Evolutionary conservation across 768 basidiomycete genomes (phyloP).

Genomic region (Tricholoma bakamatsutake): DNA sequence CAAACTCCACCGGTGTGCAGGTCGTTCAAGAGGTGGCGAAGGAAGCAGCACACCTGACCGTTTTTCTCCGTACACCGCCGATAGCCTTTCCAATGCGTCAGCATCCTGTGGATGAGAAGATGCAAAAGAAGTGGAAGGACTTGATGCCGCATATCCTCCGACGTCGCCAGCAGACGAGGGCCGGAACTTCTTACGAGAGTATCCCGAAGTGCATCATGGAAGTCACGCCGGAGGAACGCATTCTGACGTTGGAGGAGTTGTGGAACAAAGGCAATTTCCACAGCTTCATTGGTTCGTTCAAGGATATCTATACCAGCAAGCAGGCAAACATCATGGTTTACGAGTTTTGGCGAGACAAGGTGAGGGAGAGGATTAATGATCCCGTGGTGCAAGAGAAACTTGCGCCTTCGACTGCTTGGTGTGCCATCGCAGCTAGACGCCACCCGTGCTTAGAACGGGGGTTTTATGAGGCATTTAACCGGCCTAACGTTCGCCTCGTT

Average conservation of each 20-base stretch:
- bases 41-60: conserved; percentile 8
- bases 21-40: conserved; percentile 9
- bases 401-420: conserved; percentile 3
- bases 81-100: conserved; percentile 2
- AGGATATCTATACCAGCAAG: conserved; percentile 2
- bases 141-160: conserved; percentile 8
- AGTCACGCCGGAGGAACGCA: conserved; percentile 9
- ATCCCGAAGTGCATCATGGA: conserved; percentile 3
- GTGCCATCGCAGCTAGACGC: conserved; percentile 10
- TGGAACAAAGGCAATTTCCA: conserved; percentile 11
- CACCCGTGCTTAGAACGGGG: conserved; percentile 9
- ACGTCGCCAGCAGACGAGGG: conserved; percentile 7
- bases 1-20: conserved; percentile 14
- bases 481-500: conserved; percentile 11
- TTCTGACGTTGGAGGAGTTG: conserved; percentile 6
- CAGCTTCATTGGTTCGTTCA: conserved; percentile 3
- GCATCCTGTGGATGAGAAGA: background rate
- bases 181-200: background rate
- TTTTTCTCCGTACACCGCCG: conserved; percentile 12
- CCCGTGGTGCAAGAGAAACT: conserved; percentile 6
- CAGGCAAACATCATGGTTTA: conserved; percentile 7
- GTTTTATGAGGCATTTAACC: conserved; percentile 9
- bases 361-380: conserved; percentile 7
- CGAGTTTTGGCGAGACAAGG: conserved; percentile 14
- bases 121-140: conserved; percentile 2